These are phyloP conservation scores for Sabuloglossum arenarium DNA, from an alignment of 495 filamentous ascomycete genomes.

Conservation along the genomic window DNA sequence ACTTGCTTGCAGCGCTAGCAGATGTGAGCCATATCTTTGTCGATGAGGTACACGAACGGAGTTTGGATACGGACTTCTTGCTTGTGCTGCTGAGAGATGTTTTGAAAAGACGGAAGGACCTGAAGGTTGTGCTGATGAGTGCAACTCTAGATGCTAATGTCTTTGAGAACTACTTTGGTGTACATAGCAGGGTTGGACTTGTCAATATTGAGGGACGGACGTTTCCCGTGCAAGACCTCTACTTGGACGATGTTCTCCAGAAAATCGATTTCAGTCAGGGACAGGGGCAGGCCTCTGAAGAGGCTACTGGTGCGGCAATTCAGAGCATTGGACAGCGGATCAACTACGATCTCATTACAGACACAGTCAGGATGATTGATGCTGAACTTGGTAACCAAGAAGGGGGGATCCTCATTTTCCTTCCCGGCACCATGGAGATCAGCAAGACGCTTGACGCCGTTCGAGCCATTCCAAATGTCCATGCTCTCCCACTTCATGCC, in stretches of 20 bases:
- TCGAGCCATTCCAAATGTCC: constrained; percentile 41
- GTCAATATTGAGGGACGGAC: constrained; percentile 82
- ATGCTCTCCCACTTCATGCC: constrained; percentile 78
- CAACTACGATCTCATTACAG: constrained; percentile 77
- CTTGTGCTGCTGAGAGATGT: constrained; percentile 77
- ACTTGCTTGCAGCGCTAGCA: constrained; percentile 55
- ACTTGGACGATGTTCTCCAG: constrained; percentile 71
- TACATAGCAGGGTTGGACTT: constrained; percentile 40
- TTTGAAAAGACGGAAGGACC: constrained; percentile 47
- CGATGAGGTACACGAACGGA: constrained; percentile 93
- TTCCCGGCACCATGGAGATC: constrained; percentile 78
- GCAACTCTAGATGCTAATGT: constrained; percentile 82
- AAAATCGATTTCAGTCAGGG: constrained; percentile 50
- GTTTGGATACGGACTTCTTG: constrained; percentile 87
- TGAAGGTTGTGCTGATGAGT: constrained; percentile 95
- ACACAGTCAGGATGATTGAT: constrained; percentile 64
- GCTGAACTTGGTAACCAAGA: constrained; percentile 40
- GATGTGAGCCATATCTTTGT: constrained; percentile 91
- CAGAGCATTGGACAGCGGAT: constrained; percentile 63
- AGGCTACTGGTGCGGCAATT: constrained; percentile 36
- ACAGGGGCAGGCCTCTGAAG: constrained; percentile 11
- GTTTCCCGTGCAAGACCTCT: constrained; percentile 74
- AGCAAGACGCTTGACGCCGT: constrained; percentile 56
- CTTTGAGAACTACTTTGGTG: constrained; percentile 69
- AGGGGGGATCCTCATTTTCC: constrained; percentile 84